Percentiles rank a stretch among this genome's conserved stretches.
These are phyloP conservation scores for Backusella macrospora DNA, from an alignment of 192 early-diverging fungal genomes.

Conservation along the genomic window DNA sequence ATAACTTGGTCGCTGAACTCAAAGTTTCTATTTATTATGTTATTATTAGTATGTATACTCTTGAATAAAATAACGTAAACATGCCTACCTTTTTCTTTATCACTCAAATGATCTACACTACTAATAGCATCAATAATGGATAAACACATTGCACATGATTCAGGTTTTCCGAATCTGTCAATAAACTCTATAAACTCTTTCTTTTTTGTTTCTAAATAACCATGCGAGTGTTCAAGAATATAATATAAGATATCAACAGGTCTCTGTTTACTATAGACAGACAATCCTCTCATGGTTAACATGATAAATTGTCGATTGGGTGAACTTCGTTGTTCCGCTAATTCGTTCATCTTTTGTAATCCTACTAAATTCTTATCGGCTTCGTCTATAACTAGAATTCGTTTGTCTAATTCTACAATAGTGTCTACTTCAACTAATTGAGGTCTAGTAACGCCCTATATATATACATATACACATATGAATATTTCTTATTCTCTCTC, in stretches of 20 bases:
- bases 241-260: conserved; percentile 77
- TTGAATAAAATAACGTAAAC: neutral
- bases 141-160: conserved; percentile 88
- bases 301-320: conserved; percentile 70
- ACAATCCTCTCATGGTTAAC: conserved; percentile 73
- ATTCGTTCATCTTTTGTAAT: conserved; percentile 55
- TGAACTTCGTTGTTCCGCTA: conserved; percentile 60
- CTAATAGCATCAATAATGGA: conserved; percentile 53
- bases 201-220: conserved; percentile 5
- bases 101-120: neutral
- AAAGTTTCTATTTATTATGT: neutral
- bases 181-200: conserved; percentile 41
- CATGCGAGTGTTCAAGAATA: conserved; percentile 54
- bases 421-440: neutral
- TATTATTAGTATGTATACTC: neutral
- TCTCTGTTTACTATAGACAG: conserved; percentile 65
- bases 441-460: neutral
- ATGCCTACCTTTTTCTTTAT: conserved; percentile 4
- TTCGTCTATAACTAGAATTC: conserved; percentile 59
- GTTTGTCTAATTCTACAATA: conserved; percentile 3
- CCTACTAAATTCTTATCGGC: neutral
- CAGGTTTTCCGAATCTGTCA: conserved; percentile 59
- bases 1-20: neutral
- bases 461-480: no score
- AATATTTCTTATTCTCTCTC: no score